Evolutionary conservation across 176 grass and related monocot species (phyloP).

Genomic region (Microstegium vimineum): DNA sequence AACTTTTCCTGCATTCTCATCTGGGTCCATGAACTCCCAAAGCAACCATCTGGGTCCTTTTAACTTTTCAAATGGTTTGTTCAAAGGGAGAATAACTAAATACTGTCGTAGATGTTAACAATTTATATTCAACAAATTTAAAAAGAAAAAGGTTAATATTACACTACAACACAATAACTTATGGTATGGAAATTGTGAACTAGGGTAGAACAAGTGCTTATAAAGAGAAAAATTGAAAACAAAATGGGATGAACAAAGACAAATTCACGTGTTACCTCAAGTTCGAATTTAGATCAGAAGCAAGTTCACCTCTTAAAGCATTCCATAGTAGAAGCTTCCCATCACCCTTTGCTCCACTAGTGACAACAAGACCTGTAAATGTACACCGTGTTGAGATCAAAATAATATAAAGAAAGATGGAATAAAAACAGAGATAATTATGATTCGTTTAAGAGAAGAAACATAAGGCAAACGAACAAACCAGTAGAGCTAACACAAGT

Average conservation of each 20-base stretch:
- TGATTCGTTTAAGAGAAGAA: not conserved
- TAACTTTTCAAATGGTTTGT: not conserved
- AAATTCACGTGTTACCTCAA: slow-evolving; percentile 57
- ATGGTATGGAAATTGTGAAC: not conserved
- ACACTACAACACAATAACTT: not conserved
- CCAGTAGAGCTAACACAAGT: not conserved
- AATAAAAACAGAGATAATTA: slow-evolving; percentile 8
- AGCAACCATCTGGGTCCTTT: not conserved
- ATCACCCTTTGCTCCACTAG: slow-evolving; percentile 89
- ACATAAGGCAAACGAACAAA: slow-evolving; percentile 3
- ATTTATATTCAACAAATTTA: not conserved
- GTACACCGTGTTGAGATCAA: slow-evolving; percentile 20
- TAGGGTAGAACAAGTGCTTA: not conserved
- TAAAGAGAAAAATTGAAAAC: not conserved
- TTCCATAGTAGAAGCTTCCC: slow-evolving; percentile 96
- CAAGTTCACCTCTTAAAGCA: slow-evolving; percentile 96
- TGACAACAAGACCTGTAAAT: slow-evolving; percentile 88
- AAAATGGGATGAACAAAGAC: slow-evolving; percentile 1
- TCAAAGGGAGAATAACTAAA: not conserved
- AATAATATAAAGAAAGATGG: slow-evolving; percentile 9
- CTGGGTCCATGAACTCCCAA: not conserved
- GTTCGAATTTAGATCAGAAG: slow-evolving; percentile 82
- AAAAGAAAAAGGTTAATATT: not conserved
- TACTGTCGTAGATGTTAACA: not conserved
- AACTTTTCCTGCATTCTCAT: not conserved